phyloP scores from a whole-genome alignment of 805 yeast genomes.

The Yamadazyma laniorum region DNA sequence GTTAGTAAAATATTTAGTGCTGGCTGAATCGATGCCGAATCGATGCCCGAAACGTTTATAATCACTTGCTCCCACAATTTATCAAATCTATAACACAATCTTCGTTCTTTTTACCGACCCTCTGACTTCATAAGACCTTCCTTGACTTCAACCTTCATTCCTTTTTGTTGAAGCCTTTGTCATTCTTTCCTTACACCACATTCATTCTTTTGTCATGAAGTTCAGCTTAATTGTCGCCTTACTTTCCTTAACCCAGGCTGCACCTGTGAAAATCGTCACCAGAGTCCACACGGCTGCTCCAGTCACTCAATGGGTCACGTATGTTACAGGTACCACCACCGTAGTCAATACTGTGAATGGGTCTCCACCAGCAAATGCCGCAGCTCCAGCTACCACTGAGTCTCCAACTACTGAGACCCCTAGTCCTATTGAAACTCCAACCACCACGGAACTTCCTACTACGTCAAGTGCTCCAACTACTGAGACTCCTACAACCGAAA shows the following conservation, averaged over 20 bases:
- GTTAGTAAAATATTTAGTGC: too few species aligned
- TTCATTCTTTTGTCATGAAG: conserved; percentile 13
- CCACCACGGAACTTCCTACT: conserved; percentile 11
- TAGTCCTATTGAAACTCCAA: too few species aligned
- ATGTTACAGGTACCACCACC: conserved; percentile 19
- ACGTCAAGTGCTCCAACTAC: conserved; percentile 10
- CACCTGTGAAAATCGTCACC: conserved; percentile 23
- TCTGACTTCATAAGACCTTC: too few species aligned
- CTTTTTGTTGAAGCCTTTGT: not conserved
- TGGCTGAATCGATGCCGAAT: not conserved
- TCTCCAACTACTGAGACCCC: conserved; percentile 13
- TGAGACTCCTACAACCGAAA: conserved; percentile 9
- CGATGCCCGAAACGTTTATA: not conserved
- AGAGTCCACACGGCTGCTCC: conserved; percentile 27
- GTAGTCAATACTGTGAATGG: conserved; percentile 17
- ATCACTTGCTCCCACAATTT: not conserved
- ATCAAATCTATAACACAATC: not conserved
- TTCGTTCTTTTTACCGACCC: too few species aligned
- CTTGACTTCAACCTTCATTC: not conserved
- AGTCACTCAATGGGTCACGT: conserved; percentile 23
- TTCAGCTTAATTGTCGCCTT: conserved; percentile 16
- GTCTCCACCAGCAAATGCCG: conserved; percentile 18
- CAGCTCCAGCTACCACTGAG: conserved; percentile 9
- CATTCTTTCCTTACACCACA: not conserved
- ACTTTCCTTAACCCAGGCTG: conserved; percentile 21